Conservation (phyloP, 768 basidiomycete genomes). For the Dictyophora rubrovolvata region DNA sequence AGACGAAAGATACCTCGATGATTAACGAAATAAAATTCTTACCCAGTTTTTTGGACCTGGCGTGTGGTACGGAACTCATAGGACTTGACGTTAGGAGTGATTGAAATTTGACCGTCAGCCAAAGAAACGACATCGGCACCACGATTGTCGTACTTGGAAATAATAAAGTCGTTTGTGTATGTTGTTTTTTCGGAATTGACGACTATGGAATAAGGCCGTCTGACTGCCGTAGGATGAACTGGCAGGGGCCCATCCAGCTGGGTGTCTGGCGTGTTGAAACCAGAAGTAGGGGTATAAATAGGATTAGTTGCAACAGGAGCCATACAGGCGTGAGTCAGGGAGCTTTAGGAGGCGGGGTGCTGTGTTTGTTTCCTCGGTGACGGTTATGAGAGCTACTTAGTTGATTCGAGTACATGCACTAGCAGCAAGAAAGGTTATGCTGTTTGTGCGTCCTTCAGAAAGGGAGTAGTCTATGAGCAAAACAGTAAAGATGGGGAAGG, state of each 20-base stretch:
- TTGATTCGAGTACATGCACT: constrained; percentile 93
- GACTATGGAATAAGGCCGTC: constrained; percentile 64
- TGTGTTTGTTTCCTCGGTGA: constrained; percentile 81
- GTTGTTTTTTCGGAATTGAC: constrained; percentile 74
- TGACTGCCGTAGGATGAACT: constrained; percentile 78
- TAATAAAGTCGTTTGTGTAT: constrained; percentile 78
- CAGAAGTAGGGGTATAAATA: constrained; percentile 35
- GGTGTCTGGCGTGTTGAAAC: constrained; percentile 62
- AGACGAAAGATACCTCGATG: constrained; percentile 5
- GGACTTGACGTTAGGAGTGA: constrained; percentile 69
- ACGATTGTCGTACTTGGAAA: constrained; percentile 72
- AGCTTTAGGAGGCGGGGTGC: constrained; percentile 37
- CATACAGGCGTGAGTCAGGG: constrained; percentile 25
- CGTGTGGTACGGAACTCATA: constrained; percentile 89
- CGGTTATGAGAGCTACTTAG: constrained; percentile 83
- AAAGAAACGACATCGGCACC: constrained; percentile 56
- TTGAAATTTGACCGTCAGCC: constrained; percentile 61
- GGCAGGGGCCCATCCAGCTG: constrained; percentile 53
- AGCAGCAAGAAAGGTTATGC: not conserved
- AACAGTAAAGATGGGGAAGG: not conserved
- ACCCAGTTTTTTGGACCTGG: constrained; percentile 89
- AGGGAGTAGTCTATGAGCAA: not conserved
- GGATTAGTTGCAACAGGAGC: constrained; percentile 20
- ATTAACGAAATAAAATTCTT: constrained; percentile 22
- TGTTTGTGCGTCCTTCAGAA: not conserved